Conservation (phyloP, 345 rosid genomes). For the Gossypium mustelinum region DNA sequence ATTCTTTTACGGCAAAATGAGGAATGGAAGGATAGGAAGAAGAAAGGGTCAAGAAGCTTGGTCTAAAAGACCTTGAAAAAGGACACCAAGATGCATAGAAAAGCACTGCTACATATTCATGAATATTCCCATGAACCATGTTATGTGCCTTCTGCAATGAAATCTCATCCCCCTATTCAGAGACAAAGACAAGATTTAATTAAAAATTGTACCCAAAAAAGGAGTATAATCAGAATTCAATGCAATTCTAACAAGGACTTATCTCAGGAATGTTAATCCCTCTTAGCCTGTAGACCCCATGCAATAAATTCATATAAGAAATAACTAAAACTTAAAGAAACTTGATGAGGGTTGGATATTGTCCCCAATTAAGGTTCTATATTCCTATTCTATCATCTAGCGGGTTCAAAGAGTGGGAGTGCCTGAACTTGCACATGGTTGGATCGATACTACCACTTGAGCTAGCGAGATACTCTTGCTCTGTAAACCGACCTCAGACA, state of each 20-base stretch:
- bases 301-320: not conserved
- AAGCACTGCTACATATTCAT: constrained; percentile 69
- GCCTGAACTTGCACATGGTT: too few relatives aligned
- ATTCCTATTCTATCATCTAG: too few relatives aligned
- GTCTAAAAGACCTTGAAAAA: constrained; percentile 68
- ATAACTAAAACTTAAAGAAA: not conserved
- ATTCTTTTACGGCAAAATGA: constrained; percentile 82
- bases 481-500: too few relatives aligned
- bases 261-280: not conserved
- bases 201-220: not conserved
- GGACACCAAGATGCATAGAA: constrained; percentile 98
- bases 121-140: constrained; percentile 52
- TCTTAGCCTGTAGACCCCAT: not conserved
- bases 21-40: constrained; percentile 63
- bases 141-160: constrained; percentile 64
- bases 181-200: constrained; percentile 12
- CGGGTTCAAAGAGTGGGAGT: too few relatives aligned
- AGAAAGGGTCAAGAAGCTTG: constrained; percentile 61
- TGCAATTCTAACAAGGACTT: not conserved
- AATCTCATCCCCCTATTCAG: constrained; percentile 74
- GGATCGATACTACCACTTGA: too few relatives aligned
- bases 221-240: not conserved
- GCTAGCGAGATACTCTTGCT: too few relatives aligned
- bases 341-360: too few relatives aligned
- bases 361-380: too few relatives aligned